Conservation (phyloP, 257 asterid species). For the Ajuga chamaepitys region DNA sequence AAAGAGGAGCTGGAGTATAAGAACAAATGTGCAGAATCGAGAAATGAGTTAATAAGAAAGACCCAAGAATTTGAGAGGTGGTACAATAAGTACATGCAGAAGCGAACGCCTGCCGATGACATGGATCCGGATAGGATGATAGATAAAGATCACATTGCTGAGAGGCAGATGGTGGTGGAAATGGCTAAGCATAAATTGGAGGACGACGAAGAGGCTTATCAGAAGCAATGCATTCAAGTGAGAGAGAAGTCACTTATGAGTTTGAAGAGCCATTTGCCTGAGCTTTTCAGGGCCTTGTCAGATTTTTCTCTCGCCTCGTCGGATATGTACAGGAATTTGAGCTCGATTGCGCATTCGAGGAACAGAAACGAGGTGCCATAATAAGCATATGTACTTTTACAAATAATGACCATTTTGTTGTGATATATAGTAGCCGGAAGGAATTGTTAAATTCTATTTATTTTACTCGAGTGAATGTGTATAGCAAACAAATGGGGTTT, state of each 20-base stretch:
- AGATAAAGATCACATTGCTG: slow-evolving; percentile 35
- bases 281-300: slow-evolving; percentile 53
- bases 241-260: slow-evolving; percentile 72
- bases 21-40: slow-evolving; percentile 56
- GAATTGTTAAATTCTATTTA: slow-evolving; percentile 7
- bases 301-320: slow-evolving; percentile 80
- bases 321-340: slow-evolving; percentile 65
- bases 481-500: slow-evolving; percentile 12
- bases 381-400: slow-evolving; percentile 5
- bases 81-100: slow-evolving; percentile 61
- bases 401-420: slow-evolving; percentile 15
- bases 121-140: slow-evolving; percentile 47
- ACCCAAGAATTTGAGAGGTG: slow-evolving; percentile 68
- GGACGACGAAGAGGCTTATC: slow-evolving; percentile 61
- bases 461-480: slow-evolving; percentile 15
- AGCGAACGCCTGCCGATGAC: slow-evolving; percentile 54
- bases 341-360: slow-evolving; percentile 35
- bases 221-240: slow-evolving; percentile 67
- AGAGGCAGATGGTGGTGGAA: slow-evolving; percentile 49
- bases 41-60: slow-evolving; percentile 57
- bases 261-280: slow-evolving; percentile 71
- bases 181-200: slow-evolving; percentile 45
- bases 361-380: slow-evolving; percentile 24
- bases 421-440: slow-evolving; percentile 16
- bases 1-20: slow-evolving; percentile 72